Evolutionary conservation across 192 early-diverging fungal species (phyloP).

Genomic region (Obelidium mucronatum): DNA sequence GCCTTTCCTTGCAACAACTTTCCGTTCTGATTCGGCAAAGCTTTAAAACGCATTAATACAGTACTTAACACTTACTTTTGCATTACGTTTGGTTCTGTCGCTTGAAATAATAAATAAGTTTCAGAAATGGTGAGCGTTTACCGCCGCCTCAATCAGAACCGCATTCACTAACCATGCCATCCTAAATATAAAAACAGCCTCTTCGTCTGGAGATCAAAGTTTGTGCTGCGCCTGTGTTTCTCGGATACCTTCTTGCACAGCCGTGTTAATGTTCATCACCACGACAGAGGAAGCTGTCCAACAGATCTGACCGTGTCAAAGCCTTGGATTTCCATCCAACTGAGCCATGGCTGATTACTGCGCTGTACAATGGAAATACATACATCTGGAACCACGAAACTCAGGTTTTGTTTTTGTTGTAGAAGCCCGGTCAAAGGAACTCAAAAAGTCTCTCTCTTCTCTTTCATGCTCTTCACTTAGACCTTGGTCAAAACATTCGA

Average conservation of each 20-base stretch:
- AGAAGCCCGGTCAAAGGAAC: too few relatives aligned
- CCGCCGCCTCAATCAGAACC: background rate
- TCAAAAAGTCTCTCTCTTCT: too few relatives aligned
- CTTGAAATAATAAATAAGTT: background rate
- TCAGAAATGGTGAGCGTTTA: background rate
- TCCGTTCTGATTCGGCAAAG: background rate
- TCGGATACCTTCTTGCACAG: too few relatives aligned
- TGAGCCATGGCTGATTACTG: slow-evolving; percentile 97
- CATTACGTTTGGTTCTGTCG: background rate
- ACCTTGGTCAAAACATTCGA: slow-evolving; percentile 96
- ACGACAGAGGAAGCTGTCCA: too few relatives aligned
- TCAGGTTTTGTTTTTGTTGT: too few relatives aligned
- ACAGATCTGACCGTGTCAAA: slow-evolving; percentile 92
- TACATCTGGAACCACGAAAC: slow-evolving; percentile 99
- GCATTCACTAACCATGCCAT: background rate
- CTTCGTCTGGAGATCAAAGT: slow-evolving; percentile 63
- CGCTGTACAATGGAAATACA: slow-evolving; percentile 93
- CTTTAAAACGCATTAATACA: background rate
- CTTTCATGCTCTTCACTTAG: slow-evolving; percentile 58
- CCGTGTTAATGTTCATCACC: too few relatives aligned
- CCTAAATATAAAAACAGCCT: slow-evolving; percentile 37
- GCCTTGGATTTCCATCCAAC: slow-evolving; percentile 99
- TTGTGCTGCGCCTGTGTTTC: too few relatives aligned
- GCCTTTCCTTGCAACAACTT: too few relatives aligned
- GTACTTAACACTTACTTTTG: background rate